phyloP scores from a whole-genome alignment of 2,329 filamentous ascomycete genomes.

The Botryotinia calthae region DNA sequence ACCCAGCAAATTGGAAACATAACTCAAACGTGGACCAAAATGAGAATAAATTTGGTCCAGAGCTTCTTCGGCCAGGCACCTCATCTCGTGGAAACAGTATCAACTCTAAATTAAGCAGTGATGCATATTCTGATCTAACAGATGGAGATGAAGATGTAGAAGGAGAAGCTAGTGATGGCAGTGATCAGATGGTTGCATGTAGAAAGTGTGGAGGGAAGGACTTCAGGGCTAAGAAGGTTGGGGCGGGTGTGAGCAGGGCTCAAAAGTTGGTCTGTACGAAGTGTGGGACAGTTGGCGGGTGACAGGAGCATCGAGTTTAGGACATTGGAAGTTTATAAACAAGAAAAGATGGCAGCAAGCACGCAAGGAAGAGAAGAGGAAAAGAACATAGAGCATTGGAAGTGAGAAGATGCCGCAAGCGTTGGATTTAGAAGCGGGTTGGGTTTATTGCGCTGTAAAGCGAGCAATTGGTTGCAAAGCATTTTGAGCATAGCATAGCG shows the following conservation, averaged over 20 bases:
- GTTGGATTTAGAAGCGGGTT: neutral
- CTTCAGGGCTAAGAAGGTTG: constrained; percentile 59
- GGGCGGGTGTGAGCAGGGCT: constrained; percentile 48
- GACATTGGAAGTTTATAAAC: neutral
- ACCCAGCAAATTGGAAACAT: constrained; percentile 51
- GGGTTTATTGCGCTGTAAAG: neutral
- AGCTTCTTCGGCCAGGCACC: constrained; percentile 25
- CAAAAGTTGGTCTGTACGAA: constrained; percentile 61
- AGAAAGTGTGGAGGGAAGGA: constrained; percentile 57
- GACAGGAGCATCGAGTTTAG: neutral
- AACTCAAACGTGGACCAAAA: constrained; percentile 23
- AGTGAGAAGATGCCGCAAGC: neutral
- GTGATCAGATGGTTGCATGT: constrained; percentile 49
- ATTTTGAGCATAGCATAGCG: constrained; percentile 2
- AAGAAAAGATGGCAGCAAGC: neutral
- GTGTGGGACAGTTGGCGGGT: constrained; percentile 44
- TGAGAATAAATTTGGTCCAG: constrained; percentile 27
- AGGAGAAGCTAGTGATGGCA: constrained; percentile 46
- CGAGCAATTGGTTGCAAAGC: neutral
- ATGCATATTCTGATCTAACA: constrained; percentile 40
- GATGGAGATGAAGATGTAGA: constrained; percentile 40
- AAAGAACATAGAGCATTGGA: no score
- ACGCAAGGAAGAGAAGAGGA: neutral
- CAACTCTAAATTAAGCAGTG: constrained; percentile 58
- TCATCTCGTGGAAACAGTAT: constrained; percentile 29